Evolutionary conservation across 164 flowering plant species (phyloP).

Genomic region (Aristolochia californica): DNA sequence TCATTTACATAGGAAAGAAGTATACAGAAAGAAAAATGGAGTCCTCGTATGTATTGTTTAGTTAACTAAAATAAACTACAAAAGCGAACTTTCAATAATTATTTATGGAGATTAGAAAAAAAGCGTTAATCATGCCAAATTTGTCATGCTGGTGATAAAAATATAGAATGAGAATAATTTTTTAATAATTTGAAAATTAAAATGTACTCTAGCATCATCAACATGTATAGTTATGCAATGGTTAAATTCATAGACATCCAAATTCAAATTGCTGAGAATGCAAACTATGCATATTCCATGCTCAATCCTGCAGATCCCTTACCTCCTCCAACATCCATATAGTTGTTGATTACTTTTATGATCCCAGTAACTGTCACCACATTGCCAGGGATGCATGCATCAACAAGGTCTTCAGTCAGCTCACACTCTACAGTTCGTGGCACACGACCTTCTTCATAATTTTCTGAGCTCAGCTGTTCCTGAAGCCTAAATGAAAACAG

Average conservation of each 20-base stretch:
- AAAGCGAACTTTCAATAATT: no score
- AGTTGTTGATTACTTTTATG: constrained; percentile 79
- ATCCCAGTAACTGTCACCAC: constrained; percentile 92
- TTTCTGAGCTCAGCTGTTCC: constrained; percentile 65
- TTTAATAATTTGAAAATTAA: no score
- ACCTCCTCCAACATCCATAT: constrained; percentile 99
- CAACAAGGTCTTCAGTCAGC: constrained; percentile 89
- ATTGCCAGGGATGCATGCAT: constrained; percentile 96
- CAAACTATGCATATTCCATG: no score
- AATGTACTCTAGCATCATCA: no score
- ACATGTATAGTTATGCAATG: no score
- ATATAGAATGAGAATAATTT: no score
- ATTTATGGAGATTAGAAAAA: no score
- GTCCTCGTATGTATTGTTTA: neutral
- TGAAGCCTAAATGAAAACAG: constrained; percentile 42
- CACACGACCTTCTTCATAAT: constrained; percentile 93
- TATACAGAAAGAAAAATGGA: neutral
- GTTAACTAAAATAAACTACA: no score
- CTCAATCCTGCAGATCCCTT: neutral
- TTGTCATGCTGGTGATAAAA: no score
- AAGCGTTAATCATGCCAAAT: no score
- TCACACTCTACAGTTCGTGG: constrained; percentile 98
- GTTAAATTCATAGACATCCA: no score
- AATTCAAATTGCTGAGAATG: no score
- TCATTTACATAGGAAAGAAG: neutral